Base-by-base conservation (phyloP, 805 yeast species). In the Metschnikowia lachancei region DNA sequence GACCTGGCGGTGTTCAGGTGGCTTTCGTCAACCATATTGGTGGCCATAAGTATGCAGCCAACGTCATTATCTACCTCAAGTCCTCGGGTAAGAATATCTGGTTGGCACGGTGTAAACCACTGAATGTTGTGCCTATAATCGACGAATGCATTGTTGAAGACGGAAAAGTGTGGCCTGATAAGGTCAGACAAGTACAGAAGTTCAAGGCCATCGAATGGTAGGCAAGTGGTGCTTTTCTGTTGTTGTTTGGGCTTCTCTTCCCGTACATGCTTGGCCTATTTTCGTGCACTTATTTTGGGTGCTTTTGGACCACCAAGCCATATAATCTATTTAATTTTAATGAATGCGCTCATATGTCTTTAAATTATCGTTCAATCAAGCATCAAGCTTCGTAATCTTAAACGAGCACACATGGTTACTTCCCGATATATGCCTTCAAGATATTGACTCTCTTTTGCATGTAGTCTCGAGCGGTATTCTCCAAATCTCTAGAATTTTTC, bases 31-130 rank as follows among this genome's bases (percentile, higher is more conserved):
- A 87, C 59, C 99, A 92, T 64, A 86, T 92, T 22, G 99, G 99
- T 6, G 98, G 98, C 4, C 99, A 92, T 67, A 94, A 94, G 64
- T 94, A 74, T 65, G 89, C 94, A 1, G 97, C 97, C 2, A 92
- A 92, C 63, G 86, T 88, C 3, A 75, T 89, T 42, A 78, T 92
- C 13, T 90, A 89, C 61, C 67, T 82, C 53, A 81, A 76, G 52
- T 44, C 54, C 14, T 68, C 78, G 10, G 95, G 94, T 5, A 86
- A 87, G 54, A 82, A 83, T 47, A 78, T 90, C 24, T 90, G 97
- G 97, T 70, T 88, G 60, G 99, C 95, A 1, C 76, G 92, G 50
- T 84, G 95, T 45, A 74, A 79, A 3, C 98, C 98, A 3, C 73
- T 75, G 42, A 87, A 88, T 57, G 86, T 84, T 19, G 75, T 76